phyloP scores from a whole-genome alignment of 345 rosid genomes.

The Acer campestre region DNA sequence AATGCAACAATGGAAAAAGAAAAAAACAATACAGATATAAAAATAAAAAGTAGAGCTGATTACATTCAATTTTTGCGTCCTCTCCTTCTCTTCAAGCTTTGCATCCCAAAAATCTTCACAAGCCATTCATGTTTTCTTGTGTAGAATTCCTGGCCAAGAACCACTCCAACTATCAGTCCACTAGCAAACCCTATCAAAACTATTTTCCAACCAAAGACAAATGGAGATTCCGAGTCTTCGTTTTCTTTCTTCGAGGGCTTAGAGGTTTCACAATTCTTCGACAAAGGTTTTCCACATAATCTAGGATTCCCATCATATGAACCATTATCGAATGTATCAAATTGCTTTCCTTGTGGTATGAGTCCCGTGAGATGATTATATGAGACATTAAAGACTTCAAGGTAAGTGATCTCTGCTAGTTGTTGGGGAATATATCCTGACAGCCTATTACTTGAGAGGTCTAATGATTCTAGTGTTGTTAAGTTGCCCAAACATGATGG shows the following conservation, averaged over 20 bases:
- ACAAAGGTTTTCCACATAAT: not conserved
- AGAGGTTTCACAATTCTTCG: not conserved
- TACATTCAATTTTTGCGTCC: too few species aligned
- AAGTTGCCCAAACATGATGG: not conserved
- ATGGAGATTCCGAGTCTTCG: not conserved
- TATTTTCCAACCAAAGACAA: not conserved
- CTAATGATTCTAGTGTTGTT: not conserved
- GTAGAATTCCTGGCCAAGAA: not conserved
- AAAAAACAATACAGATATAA: too few species aligned
- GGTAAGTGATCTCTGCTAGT: not conserved
- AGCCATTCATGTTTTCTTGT: not conserved
- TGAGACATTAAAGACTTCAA: not conserved
- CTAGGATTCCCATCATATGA: not conserved
- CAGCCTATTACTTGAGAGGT: not conserved
- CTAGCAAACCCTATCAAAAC: not conserved
- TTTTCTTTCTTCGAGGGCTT: not conserved
- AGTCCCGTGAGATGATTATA: not conserved
- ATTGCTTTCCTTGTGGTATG: not conserved
- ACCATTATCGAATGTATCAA: not conserved
- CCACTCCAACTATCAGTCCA: not conserved
- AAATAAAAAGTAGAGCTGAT: too few species aligned
- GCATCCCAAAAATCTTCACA: not conserved
- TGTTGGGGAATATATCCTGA: not conserved
- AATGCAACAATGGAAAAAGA: too few species aligned
- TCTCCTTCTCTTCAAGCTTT: not conserved